Conservation (phyloP, 1,139 yeast species). For the Taphrina wiesneri region DNA sequence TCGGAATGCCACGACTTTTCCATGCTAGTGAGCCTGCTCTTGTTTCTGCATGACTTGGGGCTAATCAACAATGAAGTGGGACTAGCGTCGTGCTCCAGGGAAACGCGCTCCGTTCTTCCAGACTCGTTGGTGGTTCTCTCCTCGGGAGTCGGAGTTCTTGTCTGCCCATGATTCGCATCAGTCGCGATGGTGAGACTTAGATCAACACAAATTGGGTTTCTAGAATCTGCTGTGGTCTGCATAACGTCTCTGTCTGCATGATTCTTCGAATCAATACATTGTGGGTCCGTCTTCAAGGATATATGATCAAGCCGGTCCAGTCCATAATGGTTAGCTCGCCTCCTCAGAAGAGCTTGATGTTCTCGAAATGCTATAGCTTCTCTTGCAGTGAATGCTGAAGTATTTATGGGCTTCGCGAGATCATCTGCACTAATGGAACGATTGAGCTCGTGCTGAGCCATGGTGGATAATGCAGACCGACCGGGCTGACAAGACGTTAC, state of each 20-base stretch:
- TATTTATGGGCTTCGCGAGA: background rate
- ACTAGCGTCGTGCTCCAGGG: background rate
- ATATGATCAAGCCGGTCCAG: background rate
- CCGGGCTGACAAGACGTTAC: background rate
- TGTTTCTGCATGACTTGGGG: background rate
- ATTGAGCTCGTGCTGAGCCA: constrained; percentile 20
- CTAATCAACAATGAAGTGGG: background rate
- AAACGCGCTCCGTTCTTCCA: background rate
- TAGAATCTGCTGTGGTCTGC: background rate
- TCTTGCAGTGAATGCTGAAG: background rate
- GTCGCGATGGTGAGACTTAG: background rate
- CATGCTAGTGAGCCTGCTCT: background rate
- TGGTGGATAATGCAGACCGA: background rate
- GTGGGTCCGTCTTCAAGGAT: background rate
- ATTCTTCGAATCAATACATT: background rate
- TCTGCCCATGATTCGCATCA: background rate
- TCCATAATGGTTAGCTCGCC: background rate
- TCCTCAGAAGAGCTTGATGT: background rate
- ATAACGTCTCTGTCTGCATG: background rate
- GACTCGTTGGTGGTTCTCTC: constrained; percentile 1
- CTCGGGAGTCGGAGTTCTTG: constrained; percentile 4
- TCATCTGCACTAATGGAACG: background rate
- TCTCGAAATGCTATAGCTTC: background rate
- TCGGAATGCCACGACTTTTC: background rate
- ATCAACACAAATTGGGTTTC: background rate